Evolutionary conservation across 2,329 filamentous ascomycete genomes (phyloP).

Genomic region (Apiospora aurea): DNA sequence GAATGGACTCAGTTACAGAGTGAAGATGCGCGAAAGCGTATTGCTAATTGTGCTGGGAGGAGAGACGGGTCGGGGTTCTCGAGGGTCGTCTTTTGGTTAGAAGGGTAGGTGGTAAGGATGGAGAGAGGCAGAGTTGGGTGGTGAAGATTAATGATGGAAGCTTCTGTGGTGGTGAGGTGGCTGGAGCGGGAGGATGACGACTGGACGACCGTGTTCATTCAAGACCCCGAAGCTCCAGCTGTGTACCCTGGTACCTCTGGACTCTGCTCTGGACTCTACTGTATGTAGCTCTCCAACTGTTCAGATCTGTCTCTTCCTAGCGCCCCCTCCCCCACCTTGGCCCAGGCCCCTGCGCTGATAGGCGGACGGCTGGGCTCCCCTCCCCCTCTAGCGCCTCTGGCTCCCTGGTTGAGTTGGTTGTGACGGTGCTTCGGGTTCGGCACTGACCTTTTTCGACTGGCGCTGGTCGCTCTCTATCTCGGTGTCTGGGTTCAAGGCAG

Average conservation of each 20-base stretch:
- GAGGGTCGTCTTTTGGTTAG: conserved; percentile 3
- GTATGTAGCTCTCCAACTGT: no score
- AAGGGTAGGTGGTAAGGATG: conserved; percentile 4
- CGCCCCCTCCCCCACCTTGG: neutral
- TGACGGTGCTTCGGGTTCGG: conserved; percentile 17
- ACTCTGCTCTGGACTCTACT: no score
- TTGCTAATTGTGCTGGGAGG: neutral
- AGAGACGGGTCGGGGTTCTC: neutral
- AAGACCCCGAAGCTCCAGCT: neutral
- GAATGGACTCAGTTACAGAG: neutral
- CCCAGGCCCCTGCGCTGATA: neutral
- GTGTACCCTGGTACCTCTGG: neutral
- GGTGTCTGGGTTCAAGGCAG: neutral
- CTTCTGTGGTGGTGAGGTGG: conserved; percentile 27
- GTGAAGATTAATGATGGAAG: conserved; percentile 19
- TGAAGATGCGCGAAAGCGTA: neutral
- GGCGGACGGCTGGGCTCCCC: neutral
- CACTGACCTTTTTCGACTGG: conserved; percentile 11
- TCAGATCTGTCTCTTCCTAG: conserved; percentile 10
- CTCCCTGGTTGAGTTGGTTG: conserved; percentile 16
- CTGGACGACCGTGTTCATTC: conserved; percentile 26
- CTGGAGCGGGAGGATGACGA: conserved; percentile 32
- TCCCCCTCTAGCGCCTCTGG: neutral
- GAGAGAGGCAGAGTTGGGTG: conserved; percentile 18
- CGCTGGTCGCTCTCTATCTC: neutral